Evolutionary conservation across 2,329 filamentous ascomycete genomes (phyloP).

Genomic region (Fusarium lateritium): DNA sequence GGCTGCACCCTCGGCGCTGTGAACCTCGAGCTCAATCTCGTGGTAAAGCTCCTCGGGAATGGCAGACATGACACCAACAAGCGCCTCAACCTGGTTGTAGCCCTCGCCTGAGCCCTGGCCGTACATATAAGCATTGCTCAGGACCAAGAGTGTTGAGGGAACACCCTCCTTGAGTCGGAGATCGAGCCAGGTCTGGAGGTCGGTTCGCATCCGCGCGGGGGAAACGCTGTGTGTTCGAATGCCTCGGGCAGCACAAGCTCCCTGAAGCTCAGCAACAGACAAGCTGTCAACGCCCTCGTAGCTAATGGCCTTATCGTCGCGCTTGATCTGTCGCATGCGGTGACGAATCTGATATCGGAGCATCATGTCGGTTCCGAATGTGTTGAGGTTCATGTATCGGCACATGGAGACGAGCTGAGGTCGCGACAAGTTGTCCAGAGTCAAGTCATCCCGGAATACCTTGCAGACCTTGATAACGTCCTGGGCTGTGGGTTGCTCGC

Average conservation of each 20-base stretch:
- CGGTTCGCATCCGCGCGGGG: slow-evolving; percentile 87
- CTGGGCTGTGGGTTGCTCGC: slow-evolving; percentile 87
- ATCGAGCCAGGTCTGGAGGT: slow-evolving; percentile 94
- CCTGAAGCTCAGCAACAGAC: slow-evolving; percentile 93
- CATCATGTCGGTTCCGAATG: slow-evolving; percentile 98
- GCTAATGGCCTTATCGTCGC: slow-evolving; percentile 93
- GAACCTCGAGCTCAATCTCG: slow-evolving; percentile 98
- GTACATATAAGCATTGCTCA: slow-evolving; percentile 99
- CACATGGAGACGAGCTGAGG: slow-evolving; percentile 98
- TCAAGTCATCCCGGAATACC: slow-evolving; percentile 98
- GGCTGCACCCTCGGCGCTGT: slow-evolving; percentile 95
- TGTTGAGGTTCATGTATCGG: slow-evolving; percentile 97
- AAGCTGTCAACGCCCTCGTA: slow-evolving; percentile 94
- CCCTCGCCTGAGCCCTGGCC: slow-evolving; percentile 90
- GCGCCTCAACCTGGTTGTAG: slow-evolving; percentile 90
- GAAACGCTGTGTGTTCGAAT: slow-evolving; percentile 94
- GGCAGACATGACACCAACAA: slow-evolving; percentile 91
- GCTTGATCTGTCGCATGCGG: slow-evolving; percentile 99
- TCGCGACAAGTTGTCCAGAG: slow-evolving; percentile 94
- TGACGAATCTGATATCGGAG: slow-evolving; percentile 97
- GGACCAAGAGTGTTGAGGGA: slow-evolving; percentile 93
- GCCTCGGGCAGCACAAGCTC: slow-evolving; percentile 90
- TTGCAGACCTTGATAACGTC: slow-evolving; percentile 99
- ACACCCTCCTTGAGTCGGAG: slow-evolving; percentile 93
- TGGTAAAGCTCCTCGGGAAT: slow-evolving; percentile 99